Base-by-base conservation (phyloP, 2,329 filamentous ascomycete genomes). In the Fusarium nematophilum region DNA sequence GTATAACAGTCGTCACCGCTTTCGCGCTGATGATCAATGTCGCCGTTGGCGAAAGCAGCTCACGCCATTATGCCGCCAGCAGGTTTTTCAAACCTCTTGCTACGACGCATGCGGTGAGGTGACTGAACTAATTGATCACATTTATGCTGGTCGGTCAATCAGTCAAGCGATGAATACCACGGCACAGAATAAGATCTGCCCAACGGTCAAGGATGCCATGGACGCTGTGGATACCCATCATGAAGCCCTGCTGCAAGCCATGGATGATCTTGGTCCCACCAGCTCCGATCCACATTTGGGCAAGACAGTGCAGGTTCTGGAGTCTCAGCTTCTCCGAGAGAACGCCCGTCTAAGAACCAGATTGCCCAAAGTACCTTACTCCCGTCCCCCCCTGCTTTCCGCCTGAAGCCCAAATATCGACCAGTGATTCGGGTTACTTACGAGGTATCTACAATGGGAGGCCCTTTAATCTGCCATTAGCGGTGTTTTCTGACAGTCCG, bases 231-330 rank as follows among this genome's bases (percentile, higher is more conserved):
- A 56, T 49, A 38, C 33, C 39, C 47, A 56, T 55, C 38, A 56
- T 56, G 40, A 58, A 44, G 52, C 44, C 57, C n/a, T n/a, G n/a
- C 29, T 40, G 42, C 34, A 42, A 48, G 30, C 36, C 44, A 50
- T 56, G 51, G 23, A 57, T 46, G 36, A 52, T 48, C 36, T 52
- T 46, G 34, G 53, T 56, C 45, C 46, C 45, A 47, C 44, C 44
- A 18, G 9, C 31, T 18, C 21, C 11, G 59, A 31, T 38, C 58
- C 58, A 62, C 52, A 48, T 34, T 53, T 51, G 36, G 47, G 48
- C 45, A 57, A 37, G 10, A 21, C 18, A 36, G n/a, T 26, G 9
- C 30, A 45, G n/a, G 25, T 45, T 36, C 47, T 59, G 39, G 26
- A 37, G 21, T 15, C n/a, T n/a, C n/a, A n/a, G n/a, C 46, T 43